phyloP scores from a whole-genome alignment of 148 eudicot species.

The Arbutus unedo region DNA sequence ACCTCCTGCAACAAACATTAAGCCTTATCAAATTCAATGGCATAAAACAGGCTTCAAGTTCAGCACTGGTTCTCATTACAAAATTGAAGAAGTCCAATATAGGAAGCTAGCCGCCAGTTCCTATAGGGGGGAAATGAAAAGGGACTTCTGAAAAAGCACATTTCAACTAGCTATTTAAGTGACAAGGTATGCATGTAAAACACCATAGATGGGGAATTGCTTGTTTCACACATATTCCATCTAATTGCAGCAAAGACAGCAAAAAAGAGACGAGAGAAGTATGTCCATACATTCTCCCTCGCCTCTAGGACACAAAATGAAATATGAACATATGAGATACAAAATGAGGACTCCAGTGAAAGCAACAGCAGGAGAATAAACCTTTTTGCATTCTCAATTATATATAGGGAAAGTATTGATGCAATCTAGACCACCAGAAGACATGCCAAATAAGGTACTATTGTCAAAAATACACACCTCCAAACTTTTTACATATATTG shows the following conservation, averaged over 20 bases:
- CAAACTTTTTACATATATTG: slow-evolving; percentile 84
- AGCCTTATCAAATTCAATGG: neutral
- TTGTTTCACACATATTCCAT: neutral
- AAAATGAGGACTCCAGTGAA: neutral
- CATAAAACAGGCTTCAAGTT: neutral
- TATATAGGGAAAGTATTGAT: neutral
- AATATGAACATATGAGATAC: neutral
- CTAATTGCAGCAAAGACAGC: neutral
- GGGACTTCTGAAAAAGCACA: neutral
- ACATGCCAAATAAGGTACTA: neutral
- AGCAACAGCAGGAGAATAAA: neutral
- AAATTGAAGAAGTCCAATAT: neutral
- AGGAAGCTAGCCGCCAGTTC: neutral
- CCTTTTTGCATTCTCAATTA: neutral
- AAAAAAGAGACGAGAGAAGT: neutral
- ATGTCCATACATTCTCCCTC: neutral
- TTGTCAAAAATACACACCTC: slow-evolving; percentile 53
- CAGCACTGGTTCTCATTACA: neutral
- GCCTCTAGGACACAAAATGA: neutral
- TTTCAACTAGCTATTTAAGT: neutral
- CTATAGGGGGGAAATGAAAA: neutral
- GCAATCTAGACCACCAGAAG: slow-evolving; percentile 5
- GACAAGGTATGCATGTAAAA: neutral
- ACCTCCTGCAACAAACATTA: slow-evolving; percentile 58
- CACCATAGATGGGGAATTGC: neutral